Evolutionary conservation across 2,329 filamentous ascomycete genomes (phyloP), one percentile per base, ranked within the genome.

Genomic region (Juglanconis sp.): DNA sequence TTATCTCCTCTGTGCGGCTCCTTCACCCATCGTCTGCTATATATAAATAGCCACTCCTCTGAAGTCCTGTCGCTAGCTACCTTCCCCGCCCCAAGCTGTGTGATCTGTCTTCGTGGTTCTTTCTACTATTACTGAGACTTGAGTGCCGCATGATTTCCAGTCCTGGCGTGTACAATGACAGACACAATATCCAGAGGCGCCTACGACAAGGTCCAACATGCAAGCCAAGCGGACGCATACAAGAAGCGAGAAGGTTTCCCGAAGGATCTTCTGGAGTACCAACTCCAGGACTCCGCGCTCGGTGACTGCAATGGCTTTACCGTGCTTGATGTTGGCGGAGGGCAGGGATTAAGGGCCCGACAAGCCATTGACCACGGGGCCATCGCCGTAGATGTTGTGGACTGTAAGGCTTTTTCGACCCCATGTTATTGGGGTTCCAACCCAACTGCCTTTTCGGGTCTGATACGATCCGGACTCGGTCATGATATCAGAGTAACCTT

Each of bases 281-380:
- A 61, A 30, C 51, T 61, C 10, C 51, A 59, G 31, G 59, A 49
- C 15, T 34, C 35, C 8, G 70, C 69, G 2, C 61, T 73, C 1
- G 68, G 68, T 4, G 61, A 68, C 47, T 69, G 66, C 56, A 57
- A 65, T 1, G 69, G 68, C 2, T 59, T 64, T 34, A 63, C 55
- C 1, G 62, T 73, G n/a, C 66, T 73, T 42, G 71, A 73, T 57
- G 65, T 73, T 4, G 71, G 68, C 17, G 70, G 71, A 7, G 71
- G 71, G 32, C 69, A 68, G 24, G 70, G 71, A 1, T 46, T 71
- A 1, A 64, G 66, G 7, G 70, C 68, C 1, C 68, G 69, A 1
- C 54, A 65, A 17, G 70, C 67, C 35, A 35, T 72, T 44, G 63
- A 65, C 3, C 62, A 60, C 9, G 70, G 70, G 3, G 71, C 71